Base-by-base conservation (phyloP, 257 asterid genomes). In the Linderniella brevidens region DNA sequence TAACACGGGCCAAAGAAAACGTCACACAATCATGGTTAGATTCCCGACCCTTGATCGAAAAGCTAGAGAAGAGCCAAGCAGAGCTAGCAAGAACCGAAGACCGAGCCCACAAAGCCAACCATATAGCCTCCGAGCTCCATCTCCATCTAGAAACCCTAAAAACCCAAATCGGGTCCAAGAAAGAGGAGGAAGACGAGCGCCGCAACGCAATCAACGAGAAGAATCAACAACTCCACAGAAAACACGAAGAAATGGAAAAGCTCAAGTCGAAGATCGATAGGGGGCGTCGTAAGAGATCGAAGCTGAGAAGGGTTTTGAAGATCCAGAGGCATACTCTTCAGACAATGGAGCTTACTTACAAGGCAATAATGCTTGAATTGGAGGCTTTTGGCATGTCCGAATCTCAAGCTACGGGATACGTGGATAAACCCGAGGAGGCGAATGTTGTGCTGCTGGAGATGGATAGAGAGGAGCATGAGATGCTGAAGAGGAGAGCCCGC, bases 11-110 rank as follows among this genome's bases (percentile, higher is more conserved):
- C 13, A 80, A 80, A 58, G 92, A 80, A 56, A 77, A 74, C 0
- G 76, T 74, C 0, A 66, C 14, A 46, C 92, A 76, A 46, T 73
- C 87, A 17, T 80, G 78, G 83, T 49, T 76, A 46, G 92, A 79
- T 35, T 76, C 92, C 29, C 70, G 72, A 40, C 80, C 87, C 32
- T 44, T 76, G 10, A 69, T 76, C 11, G 86, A 74, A 14, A 72
- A 74, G 59, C 82, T 80, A n/a, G 77, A 80, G 39, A 76, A 65
- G 51, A 66, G 56, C 59, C 75, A 77, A 19, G 64, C 70, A 7
- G 78, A 66, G 50, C 64, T 76, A 11, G n/a, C 66, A 37, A 17
- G n/a, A 60, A 52, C 63, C 39, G 63, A 60, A 46, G 58, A 19
- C 40, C 41, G 64, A 51, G 49, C 67, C 25, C 6, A 25, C 18